These are phyloP conservation scores for Thielaviopsis populi DNA, from an alignment of 2,329 filamentous ascomycete species.

Conservation along the genomic window DNA sequence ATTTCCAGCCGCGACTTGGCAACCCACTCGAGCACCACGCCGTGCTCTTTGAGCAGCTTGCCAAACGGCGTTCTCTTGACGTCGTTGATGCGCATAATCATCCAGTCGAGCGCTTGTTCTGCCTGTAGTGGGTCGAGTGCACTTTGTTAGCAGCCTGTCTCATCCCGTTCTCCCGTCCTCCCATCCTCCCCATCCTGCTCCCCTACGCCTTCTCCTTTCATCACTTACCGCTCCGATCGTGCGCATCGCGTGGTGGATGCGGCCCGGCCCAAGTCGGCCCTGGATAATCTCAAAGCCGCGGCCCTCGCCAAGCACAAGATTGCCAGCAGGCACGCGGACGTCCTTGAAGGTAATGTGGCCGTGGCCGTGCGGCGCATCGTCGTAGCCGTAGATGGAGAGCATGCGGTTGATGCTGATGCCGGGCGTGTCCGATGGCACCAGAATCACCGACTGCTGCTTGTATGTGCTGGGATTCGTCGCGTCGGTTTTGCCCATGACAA, in stretches of 20 bases:
- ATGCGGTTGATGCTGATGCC: constrained; percentile 90
- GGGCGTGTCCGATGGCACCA: constrained; percentile 66
- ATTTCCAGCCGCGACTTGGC: constrained; percentile 87
- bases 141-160: constrained; percentile 6
- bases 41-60: constrained; percentile 73
- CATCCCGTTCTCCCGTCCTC: too few relatives aligned
- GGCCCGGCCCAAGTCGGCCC: constrained; percentile 83
- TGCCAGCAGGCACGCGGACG: constrained; percentile 69
- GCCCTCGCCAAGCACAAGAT: constrained; percentile 83
- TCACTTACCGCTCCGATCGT: constrained; percentile 61
- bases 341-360: constrained; percentile 82
- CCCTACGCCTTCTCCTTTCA: too few relatives aligned
- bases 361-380: constrained; percentile 96
- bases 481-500: constrained; percentile 92
- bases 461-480: constrained; percentile 61
- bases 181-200: too few relatives aligned
- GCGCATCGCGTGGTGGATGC: constrained; percentile 97
- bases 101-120: constrained; percentile 84
- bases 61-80: constrained; percentile 81
- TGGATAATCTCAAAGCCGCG: constrained; percentile 98
- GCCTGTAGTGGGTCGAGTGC: constrained; percentile 43
- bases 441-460: constrained; percentile 81
- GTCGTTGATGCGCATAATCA: constrained; percentile 90
- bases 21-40: constrained; percentile 89
- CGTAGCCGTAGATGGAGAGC: constrained; percentile 87